phyloP scores from a whole-genome alignment of 2,329 filamentous ascomycete genomes.

The Alternaria metachromatica region DNA sequence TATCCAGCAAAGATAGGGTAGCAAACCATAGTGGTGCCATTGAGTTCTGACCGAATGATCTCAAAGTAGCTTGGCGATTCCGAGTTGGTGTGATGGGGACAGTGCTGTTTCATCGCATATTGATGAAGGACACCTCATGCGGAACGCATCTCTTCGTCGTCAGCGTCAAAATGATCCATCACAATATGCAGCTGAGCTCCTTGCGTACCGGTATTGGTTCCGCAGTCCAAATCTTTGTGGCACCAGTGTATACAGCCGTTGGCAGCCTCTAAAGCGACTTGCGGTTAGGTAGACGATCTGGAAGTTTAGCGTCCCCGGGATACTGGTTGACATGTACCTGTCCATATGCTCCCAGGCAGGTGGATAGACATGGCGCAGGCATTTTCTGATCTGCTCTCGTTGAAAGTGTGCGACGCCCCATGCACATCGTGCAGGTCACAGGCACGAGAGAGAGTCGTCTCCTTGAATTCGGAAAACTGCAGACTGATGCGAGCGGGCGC shows the following conservation, averaged over 20 bases:
- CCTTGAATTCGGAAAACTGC: slow-evolving; percentile 19
- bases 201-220: background rate
- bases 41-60: background rate
- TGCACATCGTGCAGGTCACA: slow-evolving; percentile 10
- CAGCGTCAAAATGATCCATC: background rate
- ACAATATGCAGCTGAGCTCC: background rate
- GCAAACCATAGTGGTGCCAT: background rate
- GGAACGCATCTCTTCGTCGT: background rate
- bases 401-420: slow-evolving; percentile 8
- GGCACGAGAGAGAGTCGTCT: slow-evolving; percentile 14
- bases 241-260: slow-evolving; percentile 7
- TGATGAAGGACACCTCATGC: background rate
- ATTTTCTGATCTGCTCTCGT: background rate
- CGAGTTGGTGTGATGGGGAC: background rate
- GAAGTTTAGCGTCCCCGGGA: slow-evolving; percentile 1
- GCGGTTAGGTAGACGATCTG: slow-evolving; percentile 4
- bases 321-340: slow-evolving; percentile 14
- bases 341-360: slow-evolving; percentile 6
- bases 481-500: slow-evolving; percentile 17
- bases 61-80: background rate
- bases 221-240: background rate
- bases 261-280: slow-evolving; percentile 1
- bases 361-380: slow-evolving; percentile 11
- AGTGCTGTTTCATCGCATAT: background rate
- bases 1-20: background rate